Evolutionary conservation across 352 stramenopile species (phyloP).

Genomic region (Globisporangium cystogenes): DNA sequence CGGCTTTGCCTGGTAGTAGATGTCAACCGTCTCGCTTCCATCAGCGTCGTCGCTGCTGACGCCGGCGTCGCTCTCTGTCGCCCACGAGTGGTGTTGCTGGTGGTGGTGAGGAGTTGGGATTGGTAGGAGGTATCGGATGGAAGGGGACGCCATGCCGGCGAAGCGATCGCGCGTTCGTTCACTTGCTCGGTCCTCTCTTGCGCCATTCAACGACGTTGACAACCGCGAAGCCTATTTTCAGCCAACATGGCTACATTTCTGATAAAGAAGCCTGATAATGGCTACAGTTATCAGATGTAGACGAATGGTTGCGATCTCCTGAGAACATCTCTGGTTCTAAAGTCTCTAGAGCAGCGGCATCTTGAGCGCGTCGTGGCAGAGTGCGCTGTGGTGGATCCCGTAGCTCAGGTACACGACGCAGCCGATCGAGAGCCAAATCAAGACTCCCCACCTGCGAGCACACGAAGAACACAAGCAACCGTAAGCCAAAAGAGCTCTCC

Average conservation of each 20-base stretch:
- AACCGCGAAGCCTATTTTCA: no score
- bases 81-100: not conserved
- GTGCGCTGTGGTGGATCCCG: constrained; percentile 68
- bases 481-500: not conserved
- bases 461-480: constrained; percentile 4
- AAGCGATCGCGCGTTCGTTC: no score
- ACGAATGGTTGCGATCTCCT: no score
- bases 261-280: not conserved
- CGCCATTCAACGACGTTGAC: no score
- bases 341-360: constrained; percentile 12
- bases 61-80: constrained; percentile 3
- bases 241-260: constrained; percentile 3
- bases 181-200: no score
- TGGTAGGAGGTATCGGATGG: constrained; percentile 13
- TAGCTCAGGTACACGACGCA: constrained; percentile 73
- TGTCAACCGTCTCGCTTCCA: constrained; percentile 15
- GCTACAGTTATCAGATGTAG: no score
- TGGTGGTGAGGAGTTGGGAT: not conserved
- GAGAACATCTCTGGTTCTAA: no score
- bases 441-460: constrained; percentile 51
- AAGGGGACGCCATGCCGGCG: constrained; percentile 1
- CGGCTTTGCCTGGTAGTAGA: constrained; percentile 51
- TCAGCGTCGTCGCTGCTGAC: not conserved
- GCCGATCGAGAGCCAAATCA: constrained; percentile 61
- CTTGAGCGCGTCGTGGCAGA: constrained; percentile 21